Conservation (phyloP, 345 rosid species). For the Cochlearia excelsa region DNA sequence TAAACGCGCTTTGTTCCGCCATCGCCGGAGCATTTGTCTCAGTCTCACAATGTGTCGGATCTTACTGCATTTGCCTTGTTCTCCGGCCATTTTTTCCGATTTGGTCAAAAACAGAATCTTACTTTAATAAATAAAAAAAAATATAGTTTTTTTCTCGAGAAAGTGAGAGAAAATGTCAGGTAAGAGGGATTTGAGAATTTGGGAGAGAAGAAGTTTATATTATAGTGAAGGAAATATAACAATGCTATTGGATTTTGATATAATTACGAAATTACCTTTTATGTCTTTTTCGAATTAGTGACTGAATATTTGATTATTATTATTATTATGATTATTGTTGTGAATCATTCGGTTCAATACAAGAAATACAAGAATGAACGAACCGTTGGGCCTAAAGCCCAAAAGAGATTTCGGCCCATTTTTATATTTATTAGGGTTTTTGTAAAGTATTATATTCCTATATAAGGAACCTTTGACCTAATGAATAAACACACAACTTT, state of each 20-base stretch:
- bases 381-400: too few relatives aligned
- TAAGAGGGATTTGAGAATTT: constrained; percentile 16
- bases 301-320: not conserved
- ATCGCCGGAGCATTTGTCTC: constrained; percentile 74
- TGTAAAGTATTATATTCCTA: too few relatives aligned
- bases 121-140: too few relatives aligned
- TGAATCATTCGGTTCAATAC: too few relatives aligned
- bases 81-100: constrained; percentile 47
- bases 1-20: constrained; percentile 83
- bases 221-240: not conserved
- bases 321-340: not conserved
- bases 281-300: constrained; percentile 16
- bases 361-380: too few relatives aligned
- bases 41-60: constrained; percentile 93
- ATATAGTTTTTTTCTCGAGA: constrained; percentile 7
- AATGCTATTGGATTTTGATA: constrained; percentile 36
- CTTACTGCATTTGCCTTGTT: constrained; percentile 76
- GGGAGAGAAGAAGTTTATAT: constrained; percentile 44
- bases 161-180: not conserved
- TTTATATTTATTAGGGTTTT: too few relatives aligned
- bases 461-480: too few relatives aligned
- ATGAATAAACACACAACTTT: too few relatives aligned
- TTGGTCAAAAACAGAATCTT: too few relatives aligned
- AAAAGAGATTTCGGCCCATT: too few relatives aligned
- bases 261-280: constrained; percentile 43